Percentiles rank a stretch among this genome's conserved stretches.
Conservation (phyloP, 306 rosid genomes). For the Alnus rubra region DNA sequence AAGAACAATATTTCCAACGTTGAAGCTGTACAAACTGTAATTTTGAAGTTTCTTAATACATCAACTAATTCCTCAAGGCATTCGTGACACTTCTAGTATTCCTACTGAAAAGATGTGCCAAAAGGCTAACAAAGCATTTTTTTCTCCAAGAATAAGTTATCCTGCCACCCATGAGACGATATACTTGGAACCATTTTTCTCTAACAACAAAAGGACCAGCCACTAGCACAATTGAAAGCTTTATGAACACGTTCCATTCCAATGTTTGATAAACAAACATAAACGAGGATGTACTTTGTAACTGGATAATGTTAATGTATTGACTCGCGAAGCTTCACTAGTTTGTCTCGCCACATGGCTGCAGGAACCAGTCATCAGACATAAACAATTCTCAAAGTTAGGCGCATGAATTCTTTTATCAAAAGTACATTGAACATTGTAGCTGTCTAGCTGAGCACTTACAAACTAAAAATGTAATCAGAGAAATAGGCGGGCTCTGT, state of each 20-base stretch:
- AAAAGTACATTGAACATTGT: background rate
- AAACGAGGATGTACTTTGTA: conserved; percentile 30
- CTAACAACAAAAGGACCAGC: background rate
- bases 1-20: conserved; percentile 27
- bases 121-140: conserved; percentile 32
- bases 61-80: conserved; percentile 24
- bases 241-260: background rate
- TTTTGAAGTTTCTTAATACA: conserved; percentile 29
- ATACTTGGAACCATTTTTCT: background rate
- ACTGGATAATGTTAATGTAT: conserved; percentile 47
- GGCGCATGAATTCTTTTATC: conserved; percentile 18
- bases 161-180: conserved; percentile 33
- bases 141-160: conserved; percentile 28
- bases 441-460: conserved; percentile 4
- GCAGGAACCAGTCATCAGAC: conserved; percentile 41
- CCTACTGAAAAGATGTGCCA: conserved; percentile 38
- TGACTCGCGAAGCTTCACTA: conserved; percentile 66
- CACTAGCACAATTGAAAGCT: background rate
- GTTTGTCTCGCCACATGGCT: conserved; percentile 88
- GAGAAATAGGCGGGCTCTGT: background rate
- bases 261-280: background rate
- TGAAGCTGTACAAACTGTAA: conserved; percentile 44
- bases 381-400: conserved; percentile 18
- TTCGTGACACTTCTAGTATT: conserved; percentile 14
- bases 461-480: background rate